Base-by-base conservation (phyloP, 306 rosid genomes). In the Glycine soja region DNA sequence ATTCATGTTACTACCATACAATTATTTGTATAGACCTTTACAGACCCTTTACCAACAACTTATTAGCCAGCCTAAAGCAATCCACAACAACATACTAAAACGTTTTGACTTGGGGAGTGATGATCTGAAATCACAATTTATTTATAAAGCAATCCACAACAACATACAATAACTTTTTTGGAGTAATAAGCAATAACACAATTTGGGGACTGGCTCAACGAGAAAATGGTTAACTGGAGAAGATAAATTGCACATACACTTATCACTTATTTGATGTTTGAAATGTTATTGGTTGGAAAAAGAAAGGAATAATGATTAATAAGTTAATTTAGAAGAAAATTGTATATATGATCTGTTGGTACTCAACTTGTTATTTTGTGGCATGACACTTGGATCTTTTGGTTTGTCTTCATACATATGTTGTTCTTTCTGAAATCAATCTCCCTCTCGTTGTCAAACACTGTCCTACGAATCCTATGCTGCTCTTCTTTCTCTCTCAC, bases 391-490 rank as follows among this genome's bases (percentile, higher is more conserved):
- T 85, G 88, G 77, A 85, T n/a, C 36, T 85, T 73, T 81, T 76
- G 66, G 72, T 63, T 80, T 85, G 88, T 85, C 88, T 85, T 80
- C 19, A 32, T 45, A 58, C 45, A 74, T 74, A 54, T 67, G 68
- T 47, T 66, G 65, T 79, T 75, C 73, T 79, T 79, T 64, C 57
- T 69, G 16, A 75, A 80, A 75, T 18, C 65, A 43, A 50, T 68
- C 54, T 75, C 61, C 58, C 61, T 80, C 82, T 85, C 76, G 67
- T 53, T 54, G 76, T 71, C 82, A 70, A 76, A 46, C 63, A 59
- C 13, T 80, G 82, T 70, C 75, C 82, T 85, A 10, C 54, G 85
- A 85, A 76, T 81, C 85, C 85, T 30, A 81, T 85, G 85, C 82
- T 71, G 71, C 46, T 4, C 38, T 51, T 7, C 10, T 76, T 70